Base-by-base conservation (phyloP, 805 yeast genomes). In the Kodamaea jinghongensis region DNA sequence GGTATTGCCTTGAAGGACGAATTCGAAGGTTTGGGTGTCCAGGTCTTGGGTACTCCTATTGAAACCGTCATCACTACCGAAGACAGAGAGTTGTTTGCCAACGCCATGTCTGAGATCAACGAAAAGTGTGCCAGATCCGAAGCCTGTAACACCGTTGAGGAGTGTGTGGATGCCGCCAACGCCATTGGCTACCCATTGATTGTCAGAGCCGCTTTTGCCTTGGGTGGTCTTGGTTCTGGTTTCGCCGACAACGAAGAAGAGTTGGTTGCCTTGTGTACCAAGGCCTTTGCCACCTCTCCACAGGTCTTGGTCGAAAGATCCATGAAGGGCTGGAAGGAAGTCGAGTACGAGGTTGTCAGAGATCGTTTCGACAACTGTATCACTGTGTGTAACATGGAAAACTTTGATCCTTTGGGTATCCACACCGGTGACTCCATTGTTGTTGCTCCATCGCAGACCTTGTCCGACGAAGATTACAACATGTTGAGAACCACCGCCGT, bases 391-490 rank as follows among this genome's bases (percentile, higher is more conserved):
- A 91, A 91, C 72, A 91, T 91, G 99, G 99, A 91, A 71, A 91
- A 91, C 70, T 91, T 91, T 52, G 99, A 91, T 69, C 99, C 99
- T 34, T 77, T 91, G 54, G 99, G 99, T 63, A 90, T 91, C 57
- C 99, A 91, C 63, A 91, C 99, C 44, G 99, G 99, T 76, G 99
- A 91, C 66, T 93, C 98, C 40, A 93, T 91, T 58, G 99, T 91
- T 42, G 96, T 91, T 58, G 99, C 99, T 39, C 99, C 99, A 36
- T 90, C 97, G 31, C 99, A 91, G 73, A 91, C 99, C 31, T 72
- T 91, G 49, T 85, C 96, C 13, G 98, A 91, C 61, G 96, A 87
- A 63, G 99, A 91, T 58, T 91, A 90, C 72, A 87, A 91, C 71
- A 93, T 93, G 98, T 76, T 91, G 61, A 82, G 99, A 72, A 85